These are phyloP conservation scores for Epichloe aotearoae DNA, from an alignment of 2,329 filamentous ascomycete species.

Conservation along the genomic window DNA sequence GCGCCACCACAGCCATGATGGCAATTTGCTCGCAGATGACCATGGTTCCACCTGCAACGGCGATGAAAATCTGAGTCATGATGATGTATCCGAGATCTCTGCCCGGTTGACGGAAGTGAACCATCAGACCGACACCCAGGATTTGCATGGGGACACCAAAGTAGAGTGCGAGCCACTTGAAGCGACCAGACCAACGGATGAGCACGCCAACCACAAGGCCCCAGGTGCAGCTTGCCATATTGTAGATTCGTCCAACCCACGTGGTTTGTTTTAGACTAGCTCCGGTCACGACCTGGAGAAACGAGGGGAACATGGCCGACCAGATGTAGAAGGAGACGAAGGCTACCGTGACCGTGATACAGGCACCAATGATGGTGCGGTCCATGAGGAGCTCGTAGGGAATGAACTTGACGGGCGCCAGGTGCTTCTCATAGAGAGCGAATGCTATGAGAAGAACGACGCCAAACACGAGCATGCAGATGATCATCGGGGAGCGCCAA, in stretches of 20 bases:
- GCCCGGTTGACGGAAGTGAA: slow-evolving; percentile 23
- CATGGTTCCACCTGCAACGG: slow-evolving; percentile 39
- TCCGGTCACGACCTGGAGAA: slow-evolving; percentile 37
- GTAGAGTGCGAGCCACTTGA: slow-evolving; percentile 31
- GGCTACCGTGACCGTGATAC: slow-evolving; percentile 28
- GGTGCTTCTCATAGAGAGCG: slow-evolving; percentile 40
- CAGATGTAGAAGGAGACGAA: slow-evolving; percentile 38
- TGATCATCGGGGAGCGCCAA: slow-evolving; percentile 40
- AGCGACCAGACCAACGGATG: slow-evolving; percentile 32
- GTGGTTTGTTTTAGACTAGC: slow-evolving; percentile 30
- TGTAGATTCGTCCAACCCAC: slow-evolving; percentile 31
- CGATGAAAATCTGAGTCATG: slow-evolving; percentile 41
- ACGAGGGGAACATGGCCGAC: slow-evolving; percentile 43
- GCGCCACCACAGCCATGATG: slow-evolving; percentile 40
- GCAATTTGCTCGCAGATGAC: slow-evolving; percentile 43
- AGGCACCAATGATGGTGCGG: slow-evolving; percentile 38
- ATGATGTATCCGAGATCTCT: slow-evolving; percentile 33
- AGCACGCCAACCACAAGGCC: slow-evolving; percentile 33
- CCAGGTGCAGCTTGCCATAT: slow-evolving; percentile 36
- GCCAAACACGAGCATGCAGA: slow-evolving; percentile 49
- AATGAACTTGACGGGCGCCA: slow-evolving; percentile 46
- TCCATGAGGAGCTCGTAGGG: slow-evolving; percentile 36
- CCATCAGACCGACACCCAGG: slow-evolving; percentile 30
- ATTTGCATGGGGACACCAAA: slow-evolving; percentile 39
- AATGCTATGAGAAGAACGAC: slow-evolving; percentile 43